Evolutionary conservation across 1,284 basidiomycete species (phyloP).

Genomic region (Ganoderma multipileum): DNA sequence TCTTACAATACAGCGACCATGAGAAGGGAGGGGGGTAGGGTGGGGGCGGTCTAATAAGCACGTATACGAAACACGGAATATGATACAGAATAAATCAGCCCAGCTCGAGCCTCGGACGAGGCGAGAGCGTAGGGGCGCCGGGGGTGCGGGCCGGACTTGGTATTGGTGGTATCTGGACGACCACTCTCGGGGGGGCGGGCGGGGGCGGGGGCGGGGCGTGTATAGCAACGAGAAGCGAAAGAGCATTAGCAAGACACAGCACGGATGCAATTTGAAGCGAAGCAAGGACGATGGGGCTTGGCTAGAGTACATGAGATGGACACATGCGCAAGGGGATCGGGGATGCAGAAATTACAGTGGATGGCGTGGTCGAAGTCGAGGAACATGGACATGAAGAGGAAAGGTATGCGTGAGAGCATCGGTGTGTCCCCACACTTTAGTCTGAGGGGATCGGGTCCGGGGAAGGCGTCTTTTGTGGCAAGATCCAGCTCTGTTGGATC

Average conservation of each 20-base stretch:
- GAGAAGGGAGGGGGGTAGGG: not conserved
- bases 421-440: not conserved
- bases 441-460: conserved; percentile 19
- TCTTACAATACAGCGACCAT: too few relatives aligned
- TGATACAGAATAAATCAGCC: conserved; percentile 28
- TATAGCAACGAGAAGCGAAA: conserved; percentile 9
- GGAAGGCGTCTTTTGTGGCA: conserved; percentile 28
- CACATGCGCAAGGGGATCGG: not conserved
- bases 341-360: not conserved
- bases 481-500: conserved; percentile 29
- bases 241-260: conserved; percentile 8
- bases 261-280: conserved; percentile 7
- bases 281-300: not conserved
- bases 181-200: conserved; percentile 13
- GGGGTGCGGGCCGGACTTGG: not conserved
- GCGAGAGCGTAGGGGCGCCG: not conserved
- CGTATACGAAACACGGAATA: conserved; percentile 13
- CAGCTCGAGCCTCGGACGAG: not conserved
- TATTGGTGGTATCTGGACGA: not conserved
- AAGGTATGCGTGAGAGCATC: not conserved
- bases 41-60: not conserved
- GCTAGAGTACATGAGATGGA: not conserved
- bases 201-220: too few relatives aligned
- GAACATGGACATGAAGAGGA: not conserved
- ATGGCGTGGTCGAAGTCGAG: not conserved